Evolutionary conservation across 371 early-diverging fungal genomes (phyloP), one percentile per base, ranked within the genome.

Genomic region (Lichtheimia corymbifera): DNA sequence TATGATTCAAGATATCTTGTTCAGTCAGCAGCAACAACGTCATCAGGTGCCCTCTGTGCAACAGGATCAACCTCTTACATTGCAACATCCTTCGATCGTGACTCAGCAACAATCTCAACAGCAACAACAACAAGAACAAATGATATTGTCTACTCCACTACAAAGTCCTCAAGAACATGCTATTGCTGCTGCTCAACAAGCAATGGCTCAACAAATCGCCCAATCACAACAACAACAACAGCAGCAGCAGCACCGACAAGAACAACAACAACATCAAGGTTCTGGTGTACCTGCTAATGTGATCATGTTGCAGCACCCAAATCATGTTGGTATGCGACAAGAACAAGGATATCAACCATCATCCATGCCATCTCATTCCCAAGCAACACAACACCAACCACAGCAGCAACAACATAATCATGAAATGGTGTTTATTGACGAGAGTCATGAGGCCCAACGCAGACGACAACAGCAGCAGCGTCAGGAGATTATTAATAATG

Each of bases 161-260:
- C 53, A 51, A 25, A 41, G 28, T 30, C 35, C 53, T 13, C 61
- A 61, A 40, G 61, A 61, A 13, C 61, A 61, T 35, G 61, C 47
- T 5, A 61, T 61, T 13, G 59, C 64, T 41, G 59, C 64, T 0
- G 59, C 59, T 43, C 59, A 64, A 53, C 64, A 64, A 7, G 64
- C 35, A 13, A 64, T 64, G 64, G 64, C 64, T 24, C 55, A 59
- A 42, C 59, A 64, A 14, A 44, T 64, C n/a, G 64, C 64, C 18
- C 25, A 24, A 4, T 47, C 53, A 22, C 64, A 50, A 18, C 59
- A 64, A 50, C 53, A 62, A 25, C 42, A 50, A 12, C 63, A 58
- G 30, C 30, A 57, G 35, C 51, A 35, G 12, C 57, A 57, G 35
- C 51, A 35, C 1, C 57, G 22, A 22, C 22, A 22, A 22, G 22